These are phyloP conservation scores for Candida nitratophila DNA, from an alignment of 805 yeast genomes.

Conservation along the genomic window DNA sequence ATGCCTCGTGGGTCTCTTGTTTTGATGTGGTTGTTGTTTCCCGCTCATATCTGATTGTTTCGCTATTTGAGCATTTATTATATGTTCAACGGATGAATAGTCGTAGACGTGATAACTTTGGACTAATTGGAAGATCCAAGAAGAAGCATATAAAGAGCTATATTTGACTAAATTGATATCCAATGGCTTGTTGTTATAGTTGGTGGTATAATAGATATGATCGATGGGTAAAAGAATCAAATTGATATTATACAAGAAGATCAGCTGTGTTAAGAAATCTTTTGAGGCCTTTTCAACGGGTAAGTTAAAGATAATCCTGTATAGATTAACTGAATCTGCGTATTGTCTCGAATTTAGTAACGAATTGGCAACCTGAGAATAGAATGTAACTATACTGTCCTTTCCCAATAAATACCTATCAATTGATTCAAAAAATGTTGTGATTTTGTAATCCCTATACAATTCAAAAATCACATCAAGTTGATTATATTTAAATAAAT, in stretches of 20 bases:
- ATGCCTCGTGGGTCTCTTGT: too few relatives aligned
- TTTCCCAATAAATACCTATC: constrained; percentile 7
- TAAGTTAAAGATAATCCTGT: constrained; percentile 13
- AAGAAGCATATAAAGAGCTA: constrained; percentile 3
- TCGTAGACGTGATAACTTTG: constrained; percentile 8
- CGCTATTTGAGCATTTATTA: not conserved
- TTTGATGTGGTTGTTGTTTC: not conserved
- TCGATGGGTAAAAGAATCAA: not conserved
- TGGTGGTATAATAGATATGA: not conserved
- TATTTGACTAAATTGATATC: constrained; percentile 10
- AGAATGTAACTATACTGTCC: constrained; percentile 10
- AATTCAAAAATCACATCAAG: constrained; percentile 2
- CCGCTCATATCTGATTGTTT: not conserved
- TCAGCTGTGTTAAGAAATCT: constrained; percentile 1
- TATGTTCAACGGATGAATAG: not conserved
- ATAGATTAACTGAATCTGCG: constrained; percentile 12
- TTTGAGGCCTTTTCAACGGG: constrained; percentile 3
- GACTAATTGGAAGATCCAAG: constrained; percentile 3
- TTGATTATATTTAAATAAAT: not conserved
- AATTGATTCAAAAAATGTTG: constrained; percentile 5
- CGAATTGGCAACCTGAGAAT: constrained; percentile 11
- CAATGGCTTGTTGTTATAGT: not conserved
- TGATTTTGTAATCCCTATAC: constrained; percentile 1
- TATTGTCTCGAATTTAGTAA: constrained; percentile 10
- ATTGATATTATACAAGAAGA: not conserved